Base-by-base conservation (phyloP, 805 yeast species). In the Pichia cephalocereana region DNA sequence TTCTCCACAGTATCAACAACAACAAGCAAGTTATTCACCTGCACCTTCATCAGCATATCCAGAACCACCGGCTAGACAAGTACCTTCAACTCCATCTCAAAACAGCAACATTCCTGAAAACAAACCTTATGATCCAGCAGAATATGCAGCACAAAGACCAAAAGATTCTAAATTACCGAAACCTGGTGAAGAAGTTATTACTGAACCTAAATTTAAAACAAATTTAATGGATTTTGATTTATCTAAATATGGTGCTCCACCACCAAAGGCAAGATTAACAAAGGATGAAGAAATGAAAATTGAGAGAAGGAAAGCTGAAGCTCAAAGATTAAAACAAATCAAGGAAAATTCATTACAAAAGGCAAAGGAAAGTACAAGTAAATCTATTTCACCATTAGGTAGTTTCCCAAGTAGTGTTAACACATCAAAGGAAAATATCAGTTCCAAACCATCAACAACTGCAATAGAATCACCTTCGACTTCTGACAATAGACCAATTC, bases 191-290 rank as follows among this genome's bases (percentile, higher is more conserved):
- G 60, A 57, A 38, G 49, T 42, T 7, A 54, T 57, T 17, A 51
- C 45, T 8, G 67, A 60, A 43, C 67, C 65, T 1, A 58, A 56
- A 43, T 61, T 63, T 52, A 55, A 59, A 37, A 57, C 52, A 0
- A 61, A 57, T 28, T 46, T 63, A 17, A 55, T 61, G 58, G 70
- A 68, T 6, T 59, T 71, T 38, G 73, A 72, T 52, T 51, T 64
- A 12, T 53, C 59, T 34, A 66, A 64, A 32, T 63, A 65, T 50
- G 78, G 72, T 1, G 73, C 77, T 3, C 77, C 78, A 8, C 76
- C 76, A 2, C 79, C 79, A 5, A 65, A 59, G 47, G 68, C 70
- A 4, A 57, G 52, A 44, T 54, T 59, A 40, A 54, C 52, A 14
- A 50, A 49, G 18, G 62, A 57, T 3, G 68, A 64, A 40, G 48